Percentiles rank a stretch among this genome's conserved stretches.
These are phyloP conservation scores for Pisolithus marmoratus DNA, from an alignment of 768 basidiomycete species.

Conservation along the genomic window DNA sequence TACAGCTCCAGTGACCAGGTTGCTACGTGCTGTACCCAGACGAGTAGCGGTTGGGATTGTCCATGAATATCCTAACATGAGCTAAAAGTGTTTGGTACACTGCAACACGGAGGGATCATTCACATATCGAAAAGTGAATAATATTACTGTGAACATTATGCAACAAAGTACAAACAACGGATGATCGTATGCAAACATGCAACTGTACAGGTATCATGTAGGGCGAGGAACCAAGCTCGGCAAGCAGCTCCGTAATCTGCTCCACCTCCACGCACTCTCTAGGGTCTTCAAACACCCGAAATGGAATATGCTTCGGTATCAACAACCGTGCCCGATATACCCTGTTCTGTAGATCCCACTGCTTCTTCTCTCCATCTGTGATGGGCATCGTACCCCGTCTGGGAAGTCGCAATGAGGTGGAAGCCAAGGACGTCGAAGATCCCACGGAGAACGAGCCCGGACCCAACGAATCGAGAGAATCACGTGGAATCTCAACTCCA, in stretches of 20 bases:
- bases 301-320: constrained; percentile 49
- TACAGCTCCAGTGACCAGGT: too few species aligned
- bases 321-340: constrained; percentile 56
- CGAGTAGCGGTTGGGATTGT: too few species aligned
- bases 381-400: constrained; percentile 15
- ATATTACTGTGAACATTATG: too few species aligned
- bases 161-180: too few species aligned
- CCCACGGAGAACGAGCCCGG: constrained; percentile 13
- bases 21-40: too few species aligned
- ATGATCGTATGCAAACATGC: too few species aligned
- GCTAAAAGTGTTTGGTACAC: too few species aligned
- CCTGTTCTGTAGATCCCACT: constrained; percentile 54
- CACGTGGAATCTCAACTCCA: not conserved
- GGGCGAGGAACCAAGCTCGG: too few species aligned
- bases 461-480: constrained; percentile 23
- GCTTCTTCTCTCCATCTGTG: constrained; percentile 51
- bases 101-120: too few species aligned
- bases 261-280: constrained; percentile 62
- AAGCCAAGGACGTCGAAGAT: constrained; percentile 18
- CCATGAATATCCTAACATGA: too few species aligned
- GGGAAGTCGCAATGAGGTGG: constrained; percentile 4
- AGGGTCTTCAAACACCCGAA: constrained; percentile 66
- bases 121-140: too few species aligned
- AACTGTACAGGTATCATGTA: too few species aligned
- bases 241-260: constrained; percentile 30